These are phyloP conservation scores for Trametopsis cervina DNA, from an alignment of 768 basidiomycete genomes.

Conservation along the genomic window DNA sequence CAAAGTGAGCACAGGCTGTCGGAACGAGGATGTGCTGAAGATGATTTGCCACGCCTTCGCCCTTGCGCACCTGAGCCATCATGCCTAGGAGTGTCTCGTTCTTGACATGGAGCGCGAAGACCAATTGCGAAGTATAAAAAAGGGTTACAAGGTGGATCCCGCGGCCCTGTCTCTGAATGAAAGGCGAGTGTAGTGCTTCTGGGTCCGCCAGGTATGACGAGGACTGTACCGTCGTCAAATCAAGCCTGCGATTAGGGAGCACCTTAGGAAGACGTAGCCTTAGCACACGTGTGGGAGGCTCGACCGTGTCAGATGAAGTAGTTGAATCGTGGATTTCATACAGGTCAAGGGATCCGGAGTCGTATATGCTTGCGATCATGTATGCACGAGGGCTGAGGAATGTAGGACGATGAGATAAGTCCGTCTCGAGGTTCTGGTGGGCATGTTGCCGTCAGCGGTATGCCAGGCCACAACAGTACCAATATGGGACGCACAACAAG, in stretches of 20 bases:
- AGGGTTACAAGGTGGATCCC: conserved; percentile 24
- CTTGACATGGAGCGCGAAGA: conserved; percentile 27
- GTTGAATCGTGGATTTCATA: conserved; percentile 19
- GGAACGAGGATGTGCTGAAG: neutral
- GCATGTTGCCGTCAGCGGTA: no score
- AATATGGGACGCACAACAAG: conserved; percentile 35
- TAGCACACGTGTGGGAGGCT: conserved; percentile 14
- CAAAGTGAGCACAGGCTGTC: neutral
- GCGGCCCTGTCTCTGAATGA: conserved; percentile 16
- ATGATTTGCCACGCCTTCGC: no score
- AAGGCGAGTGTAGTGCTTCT: conserved; percentile 10
- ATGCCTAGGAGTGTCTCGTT: conserved; percentile 24
- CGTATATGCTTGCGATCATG: conserved; percentile 30
- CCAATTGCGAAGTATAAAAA: conserved; percentile 20
- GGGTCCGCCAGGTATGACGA: conserved; percentile 21
- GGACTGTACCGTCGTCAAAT: conserved; percentile 20
- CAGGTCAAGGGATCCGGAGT: conserved; percentile 34
- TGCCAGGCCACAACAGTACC: no score
- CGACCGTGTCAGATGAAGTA: neutral
- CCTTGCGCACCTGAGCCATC: neutral
- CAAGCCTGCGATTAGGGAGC: conserved; percentile 7
- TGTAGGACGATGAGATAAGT: no score
- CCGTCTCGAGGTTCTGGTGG: no score
- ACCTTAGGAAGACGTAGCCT: conserved; percentile 21
- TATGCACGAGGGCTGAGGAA: conserved; percentile 39